Conservation (phyloP, 2,329 filamentous ascomycete genomes). For the Thielaviopsis euricoi region DNA sequence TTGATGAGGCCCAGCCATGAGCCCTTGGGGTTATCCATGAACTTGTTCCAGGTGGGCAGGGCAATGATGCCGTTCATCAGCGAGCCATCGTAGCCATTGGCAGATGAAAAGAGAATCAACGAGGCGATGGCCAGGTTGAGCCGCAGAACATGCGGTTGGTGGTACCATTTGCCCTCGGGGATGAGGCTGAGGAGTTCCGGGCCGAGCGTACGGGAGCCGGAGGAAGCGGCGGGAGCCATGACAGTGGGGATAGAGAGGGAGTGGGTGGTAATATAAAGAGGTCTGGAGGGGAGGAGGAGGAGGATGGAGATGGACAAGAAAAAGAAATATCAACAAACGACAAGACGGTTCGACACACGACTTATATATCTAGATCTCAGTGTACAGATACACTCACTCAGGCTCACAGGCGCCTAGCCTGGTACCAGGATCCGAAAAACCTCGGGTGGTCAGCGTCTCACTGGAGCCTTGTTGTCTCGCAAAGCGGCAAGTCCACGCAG, state of each 20-base stretch:
- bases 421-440: too few species aligned
- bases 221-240: not conserved
- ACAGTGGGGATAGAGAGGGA: not conserved
- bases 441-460: too few species aligned
- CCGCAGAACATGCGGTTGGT: conserved; percentile 71
- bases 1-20: conserved; percentile 33
- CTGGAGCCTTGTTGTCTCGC: too few species aligned
- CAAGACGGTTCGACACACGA: too few species aligned
- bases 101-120: conserved; percentile 30
- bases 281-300: not conserved
- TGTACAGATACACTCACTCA: too few species aligned
- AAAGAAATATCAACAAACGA: not conserved
- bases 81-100: conserved; percentile 36
- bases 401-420: too few species aligned
- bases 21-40: conserved; percentile 18
- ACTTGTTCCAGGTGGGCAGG: conserved; percentile 21
- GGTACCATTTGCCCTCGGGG: conserved; percentile 60
- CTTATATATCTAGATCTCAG: too few species aligned
- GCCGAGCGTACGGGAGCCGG: conserved; percentile 20
- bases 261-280: not conserved
- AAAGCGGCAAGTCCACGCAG: too few species aligned
- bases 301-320: not conserved
- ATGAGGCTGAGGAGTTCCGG: conserved; percentile 61
- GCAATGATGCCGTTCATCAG: conserved; percentile 32
- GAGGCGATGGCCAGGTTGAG: conserved; percentile 38